A percentile compares a stretch with the other conserved stretches of the same genome.
phyloP scores from a whole-genome alignment of 768 basidiomycete species.

The Hericium alpestre region DNA sequence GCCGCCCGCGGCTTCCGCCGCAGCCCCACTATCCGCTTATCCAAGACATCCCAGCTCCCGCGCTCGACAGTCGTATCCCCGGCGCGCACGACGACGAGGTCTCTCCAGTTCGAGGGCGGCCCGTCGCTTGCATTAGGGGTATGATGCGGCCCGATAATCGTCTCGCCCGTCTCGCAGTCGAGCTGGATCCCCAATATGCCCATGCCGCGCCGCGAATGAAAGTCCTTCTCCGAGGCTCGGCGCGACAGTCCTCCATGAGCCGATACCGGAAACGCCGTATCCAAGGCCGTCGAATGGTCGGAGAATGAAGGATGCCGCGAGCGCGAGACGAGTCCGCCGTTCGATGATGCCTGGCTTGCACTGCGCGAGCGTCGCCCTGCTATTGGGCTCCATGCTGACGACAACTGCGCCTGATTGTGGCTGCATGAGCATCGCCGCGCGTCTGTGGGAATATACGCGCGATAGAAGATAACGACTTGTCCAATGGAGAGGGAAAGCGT shows the following conservation, averaged over 20 bases:
- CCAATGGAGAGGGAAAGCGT: constrained; percentile 57
- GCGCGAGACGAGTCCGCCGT: constrained; percentile 34
- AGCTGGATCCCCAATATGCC: constrained; percentile 38
- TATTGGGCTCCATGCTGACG: constrained; percentile 31
- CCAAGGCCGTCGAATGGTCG: constrained; percentile 15
- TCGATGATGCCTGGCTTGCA: constrained; percentile 39
- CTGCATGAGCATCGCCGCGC: constrained; percentile 61
- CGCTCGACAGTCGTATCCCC: constrained; percentile 58
- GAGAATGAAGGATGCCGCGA: constrained; percentile 38
- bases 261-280: constrained; percentile 66
- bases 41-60: constrained; percentile 65
- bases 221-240: constrained; percentile 60
- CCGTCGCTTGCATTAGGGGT: constrained; percentile 3
- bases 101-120: constrained; percentile 40
- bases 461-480: constrained; percentile 53
- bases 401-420: constrained; percentile 33
- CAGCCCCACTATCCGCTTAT: constrained; percentile 54
- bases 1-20: constrained; percentile 47
- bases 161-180: constrained; percentile 25
- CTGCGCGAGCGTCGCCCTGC: constrained; percentile 52
- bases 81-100: constrained; percentile 41
- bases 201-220: constrained; percentile 34
- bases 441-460: constrained; percentile 42
- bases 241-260: constrained; percentile 71
- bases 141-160: constrained; percentile 11